Base-by-base conservation (phyloP, 306 rosid genomes). In the Citrullus mucosospermus region DNA sequence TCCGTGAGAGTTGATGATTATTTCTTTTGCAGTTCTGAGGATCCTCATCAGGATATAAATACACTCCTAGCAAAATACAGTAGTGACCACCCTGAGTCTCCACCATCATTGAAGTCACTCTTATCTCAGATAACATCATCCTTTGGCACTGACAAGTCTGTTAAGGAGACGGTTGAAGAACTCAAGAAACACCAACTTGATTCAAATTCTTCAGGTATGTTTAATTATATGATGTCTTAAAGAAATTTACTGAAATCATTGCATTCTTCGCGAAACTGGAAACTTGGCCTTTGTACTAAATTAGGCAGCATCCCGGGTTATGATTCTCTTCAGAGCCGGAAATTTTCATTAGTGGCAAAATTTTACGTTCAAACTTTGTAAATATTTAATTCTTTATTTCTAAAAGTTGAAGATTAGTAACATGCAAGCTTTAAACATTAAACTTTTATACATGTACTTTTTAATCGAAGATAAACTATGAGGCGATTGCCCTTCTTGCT, bases 21-120 rank as follows among this genome's bases (percentile, higher is more conserved):
- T 5, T 41, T 61, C 46, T 63, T 83, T 28, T 88, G 60, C 87
- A 95, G 99, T 86, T 88, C 96, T 1, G 86, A 88, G 89, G 96
- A 92, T 79, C 93, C 98, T 68, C 91, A 92, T 78, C 88, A 87
- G 83, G 98, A 96, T 77, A 81, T 92, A 77, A 90, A 88, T 79
- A 82, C 84, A 22, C 86, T 90, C 78, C 80, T 96, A 78, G 90
- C 83, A 55, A 90, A 87, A 80, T 91, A 88, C 84, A 88, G 91
- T 76, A 62, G 92, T 79, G 85, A 85, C 85, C 97, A 85, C 85
- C 97, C 97, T 4, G 96, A 88, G 80, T 82, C 92, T 75, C 94
- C 89, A 80, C 79, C 97, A 75, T 91, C 83, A 28, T 84, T 92
- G 78, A 88, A 89, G 76, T 80, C 43, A 82, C 90, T 91, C 70